Conservation (phyloP, 2,329 filamentous ascomycete genomes). For the Thelonectria rubi region DNA sequence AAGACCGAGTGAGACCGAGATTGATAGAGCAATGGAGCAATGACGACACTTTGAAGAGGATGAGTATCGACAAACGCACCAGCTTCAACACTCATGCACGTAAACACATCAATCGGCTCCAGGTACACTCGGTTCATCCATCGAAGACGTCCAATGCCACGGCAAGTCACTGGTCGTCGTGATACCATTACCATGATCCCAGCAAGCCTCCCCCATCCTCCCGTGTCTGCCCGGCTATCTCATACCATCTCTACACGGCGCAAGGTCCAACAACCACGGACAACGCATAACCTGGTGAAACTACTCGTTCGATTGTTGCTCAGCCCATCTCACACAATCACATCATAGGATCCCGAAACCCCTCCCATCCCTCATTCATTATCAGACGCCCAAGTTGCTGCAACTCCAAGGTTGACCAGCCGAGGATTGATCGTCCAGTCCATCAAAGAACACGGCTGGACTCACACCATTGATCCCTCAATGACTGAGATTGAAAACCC, state of each 20-base stretch:
- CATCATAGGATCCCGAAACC: not conserved
- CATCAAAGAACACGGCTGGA: too few species aligned
- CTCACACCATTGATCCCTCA: not conserved
- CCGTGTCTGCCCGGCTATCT: not conserved
- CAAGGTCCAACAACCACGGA: not conserved
- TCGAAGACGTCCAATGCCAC: not conserved
- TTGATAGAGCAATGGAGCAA: not conserved
- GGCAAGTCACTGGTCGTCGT: not conserved
- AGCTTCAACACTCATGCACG: too few species aligned
- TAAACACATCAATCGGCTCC: not conserved
- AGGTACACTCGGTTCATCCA: not conserved
- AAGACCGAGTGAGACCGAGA: not conserved
- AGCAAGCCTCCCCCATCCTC: not conserved
- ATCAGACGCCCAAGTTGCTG: not conserved
- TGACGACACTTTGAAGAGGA: too few species aligned
- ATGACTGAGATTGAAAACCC: slow-evolving; percentile 1
- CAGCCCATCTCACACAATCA: not conserved
- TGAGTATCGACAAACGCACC: too few species aligned
- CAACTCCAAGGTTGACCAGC: too few species aligned
- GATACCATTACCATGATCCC: not conserved
- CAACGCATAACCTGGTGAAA: not conserved
- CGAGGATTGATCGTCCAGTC: too few species aligned
- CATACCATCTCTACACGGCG: not conserved
- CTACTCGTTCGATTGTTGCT: not conserved
- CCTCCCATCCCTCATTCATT: not conserved